These are phyloP conservation scores for Trifolium dubium DNA, from an alignment of 306 rosid species.

Conservation along the genomic window DNA sequence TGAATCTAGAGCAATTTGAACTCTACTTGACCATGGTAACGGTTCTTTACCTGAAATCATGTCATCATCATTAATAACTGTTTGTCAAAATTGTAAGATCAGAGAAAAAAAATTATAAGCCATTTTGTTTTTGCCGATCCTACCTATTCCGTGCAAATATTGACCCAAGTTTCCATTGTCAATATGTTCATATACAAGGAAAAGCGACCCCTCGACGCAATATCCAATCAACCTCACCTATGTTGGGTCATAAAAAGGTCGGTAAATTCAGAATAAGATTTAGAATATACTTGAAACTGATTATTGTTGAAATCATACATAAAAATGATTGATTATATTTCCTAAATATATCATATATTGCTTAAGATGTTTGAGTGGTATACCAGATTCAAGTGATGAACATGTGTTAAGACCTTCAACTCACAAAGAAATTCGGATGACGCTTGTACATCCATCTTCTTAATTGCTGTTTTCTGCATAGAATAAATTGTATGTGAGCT, in stretches of 20 bases:
- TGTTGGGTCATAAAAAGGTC: no score
- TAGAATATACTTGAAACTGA: no score
- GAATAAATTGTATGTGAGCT: background rate
- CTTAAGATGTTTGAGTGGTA: background rate
- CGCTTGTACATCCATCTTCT: conserved; percentile 75
- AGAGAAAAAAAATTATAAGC: background rate
- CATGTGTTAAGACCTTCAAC: conserved; percentile 81
- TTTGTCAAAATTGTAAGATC: background rate
- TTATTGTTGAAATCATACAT: background rate
- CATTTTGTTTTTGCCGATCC: conserved; percentile 7
- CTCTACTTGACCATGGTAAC: conserved; percentile 72
- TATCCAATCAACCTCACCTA: conserved; percentile 95
- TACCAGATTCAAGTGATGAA: conserved; percentile 96
- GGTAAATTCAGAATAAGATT: no score
- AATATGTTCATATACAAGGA: conserved; percentile 76
- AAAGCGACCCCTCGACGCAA: conserved; percentile 81
- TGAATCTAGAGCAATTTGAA: conserved; percentile 88
- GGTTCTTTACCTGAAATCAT: conserved; percentile 63
- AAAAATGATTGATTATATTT: background rate
- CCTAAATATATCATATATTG: background rate
- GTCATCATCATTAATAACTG: background rate
- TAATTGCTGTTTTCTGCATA: conserved; percentile 67
- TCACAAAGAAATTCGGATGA: conserved; percentile 85
- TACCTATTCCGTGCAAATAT: conserved; percentile 79
- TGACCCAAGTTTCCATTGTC: conserved; percentile 66